These are phyloP conservation scores for Epichloe scottii DNA, from an alignment of 2,329 filamentous ascomycete species.

Conservation along the genomic window DNA sequence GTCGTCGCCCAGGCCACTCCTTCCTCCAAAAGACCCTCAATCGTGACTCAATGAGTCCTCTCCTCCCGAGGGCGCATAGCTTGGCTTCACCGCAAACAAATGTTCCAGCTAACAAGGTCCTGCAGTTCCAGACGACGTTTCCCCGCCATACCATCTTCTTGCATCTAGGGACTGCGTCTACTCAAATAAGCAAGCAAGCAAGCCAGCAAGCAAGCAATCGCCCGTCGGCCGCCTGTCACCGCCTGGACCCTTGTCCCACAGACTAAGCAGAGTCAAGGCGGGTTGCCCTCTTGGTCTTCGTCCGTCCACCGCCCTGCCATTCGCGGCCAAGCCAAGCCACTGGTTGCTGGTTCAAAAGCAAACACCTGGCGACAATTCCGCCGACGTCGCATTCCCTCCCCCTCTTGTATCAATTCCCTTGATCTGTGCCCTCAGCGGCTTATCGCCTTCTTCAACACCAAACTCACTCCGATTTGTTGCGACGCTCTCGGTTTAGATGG, in stretches of 20 bases:
- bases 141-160: not conserved
- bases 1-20: not conserved
- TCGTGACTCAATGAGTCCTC: not conserved
- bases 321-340: not conserved
- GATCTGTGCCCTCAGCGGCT: not conserved
- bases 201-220: not conserved
- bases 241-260: constrained; percentile 9
- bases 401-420: constrained; percentile 1
- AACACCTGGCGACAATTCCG: constrained; percentile 6
- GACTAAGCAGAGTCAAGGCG: not conserved
- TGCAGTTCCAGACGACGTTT: constrained; percentile 2
- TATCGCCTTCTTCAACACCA: not conserved
- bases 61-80: not conserved
- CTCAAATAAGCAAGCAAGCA: not conserved
- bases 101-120: constrained; percentile 1
- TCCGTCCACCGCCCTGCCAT: not conserved
- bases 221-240: constrained; percentile 10
- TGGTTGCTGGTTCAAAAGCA: constrained; percentile 1
- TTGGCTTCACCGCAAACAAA: constrained; percentile 1
- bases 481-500: constrained; percentile 3
- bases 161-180: not conserved
- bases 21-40: not conserved
- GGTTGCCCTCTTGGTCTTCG: not conserved
- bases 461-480: not conserved
- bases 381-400: constrained; percentile 7